Evolutionary conservation across 306 rosid species (phyloP).

Genomic region (Mimosa bimucronata): DNA sequence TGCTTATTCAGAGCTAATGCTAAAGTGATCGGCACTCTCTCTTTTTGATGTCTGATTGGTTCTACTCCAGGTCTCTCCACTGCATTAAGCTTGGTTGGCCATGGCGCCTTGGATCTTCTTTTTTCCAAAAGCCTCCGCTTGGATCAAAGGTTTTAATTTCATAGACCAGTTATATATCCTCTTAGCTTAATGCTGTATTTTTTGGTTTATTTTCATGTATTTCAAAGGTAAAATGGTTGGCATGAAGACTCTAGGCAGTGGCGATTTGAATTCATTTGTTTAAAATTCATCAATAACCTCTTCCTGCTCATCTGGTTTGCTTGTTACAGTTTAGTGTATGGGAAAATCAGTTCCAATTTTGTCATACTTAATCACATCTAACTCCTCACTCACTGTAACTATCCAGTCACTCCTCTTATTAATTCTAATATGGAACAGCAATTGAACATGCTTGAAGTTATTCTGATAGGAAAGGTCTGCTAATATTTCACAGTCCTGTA

Average conservation of each 20-base stretch:
- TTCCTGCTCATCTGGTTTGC: not conserved
- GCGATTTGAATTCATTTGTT: not conserved
- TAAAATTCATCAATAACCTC: not conserved
- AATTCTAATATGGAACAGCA: not conserved
- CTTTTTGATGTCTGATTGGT: constrained; percentile 32
- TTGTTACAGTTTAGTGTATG: not conserved
- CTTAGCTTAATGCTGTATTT: not conserved
- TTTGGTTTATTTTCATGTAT: not conserved
- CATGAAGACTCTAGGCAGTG: not conserved
- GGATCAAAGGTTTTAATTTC: constrained; percentile 68
- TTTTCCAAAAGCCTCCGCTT: constrained; percentile 74
- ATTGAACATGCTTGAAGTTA: constrained; percentile 1
- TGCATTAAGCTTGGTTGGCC: constrained; percentile 98
- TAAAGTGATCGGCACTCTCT: not conserved
- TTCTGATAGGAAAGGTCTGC: constrained; percentile 17
- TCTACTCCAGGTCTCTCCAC: constrained; percentile 69
- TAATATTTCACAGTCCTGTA: constrained; percentile 6
- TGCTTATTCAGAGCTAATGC: not conserved
- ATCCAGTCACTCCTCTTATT: not conserved
- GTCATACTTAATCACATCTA: not conserved
- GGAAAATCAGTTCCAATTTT: not conserved
- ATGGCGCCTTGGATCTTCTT: constrained; percentile 60
- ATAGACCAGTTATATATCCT: constrained; percentile 4
- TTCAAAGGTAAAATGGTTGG: not conserved
- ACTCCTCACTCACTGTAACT: not conserved